These are phyloP conservation scores for Colletotrichum camelliae DNA, from an alignment of 2,329 filamentous ascomycete genomes.

Conservation along the genomic window DNA sequence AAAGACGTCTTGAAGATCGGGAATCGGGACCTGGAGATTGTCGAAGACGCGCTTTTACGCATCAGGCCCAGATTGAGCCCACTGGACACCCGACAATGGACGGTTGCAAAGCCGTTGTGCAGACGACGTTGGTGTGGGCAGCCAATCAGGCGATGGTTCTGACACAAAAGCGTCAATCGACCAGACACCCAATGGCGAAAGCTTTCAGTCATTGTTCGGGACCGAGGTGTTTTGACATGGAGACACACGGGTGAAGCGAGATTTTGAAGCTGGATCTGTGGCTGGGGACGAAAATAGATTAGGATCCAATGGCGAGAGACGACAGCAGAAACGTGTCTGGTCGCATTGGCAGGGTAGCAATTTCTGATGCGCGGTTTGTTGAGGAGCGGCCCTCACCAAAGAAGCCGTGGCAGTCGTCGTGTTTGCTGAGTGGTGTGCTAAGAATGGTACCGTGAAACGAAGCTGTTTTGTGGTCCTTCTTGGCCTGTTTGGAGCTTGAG, in stretches of 20 bases:
- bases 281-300: neutral
- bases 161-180: neutral
- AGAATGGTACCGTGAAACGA: constrained; percentile 6
- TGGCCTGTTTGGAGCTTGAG: constrained; percentile 3
- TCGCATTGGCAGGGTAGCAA: constrained; percentile 6
- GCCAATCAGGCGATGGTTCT: constrained; percentile 5
- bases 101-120: neutral
- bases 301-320: constrained; percentile 13
- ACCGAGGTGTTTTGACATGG: neutral
- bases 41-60: constrained; percentile 18
- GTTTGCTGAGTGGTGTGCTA: constrained; percentile 5
- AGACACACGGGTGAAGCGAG: neutral
- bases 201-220: neutral
- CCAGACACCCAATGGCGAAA: neutral
- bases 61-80: constrained; percentile 7
- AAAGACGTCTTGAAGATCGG: constrained; percentile 17
- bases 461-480: neutral
- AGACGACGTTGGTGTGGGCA: neutral
- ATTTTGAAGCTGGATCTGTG: neutral
- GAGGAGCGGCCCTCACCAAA: constrained; percentile 18
- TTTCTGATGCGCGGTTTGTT: constrained; percentile 18
- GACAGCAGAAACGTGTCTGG: constrained; percentile 15
- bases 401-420: neutral
- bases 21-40: constrained; percentile 14
- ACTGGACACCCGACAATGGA: neutral